Conservation (phyloP, 257 asterid genomes). For the Eucommia ulmoides region DNA sequence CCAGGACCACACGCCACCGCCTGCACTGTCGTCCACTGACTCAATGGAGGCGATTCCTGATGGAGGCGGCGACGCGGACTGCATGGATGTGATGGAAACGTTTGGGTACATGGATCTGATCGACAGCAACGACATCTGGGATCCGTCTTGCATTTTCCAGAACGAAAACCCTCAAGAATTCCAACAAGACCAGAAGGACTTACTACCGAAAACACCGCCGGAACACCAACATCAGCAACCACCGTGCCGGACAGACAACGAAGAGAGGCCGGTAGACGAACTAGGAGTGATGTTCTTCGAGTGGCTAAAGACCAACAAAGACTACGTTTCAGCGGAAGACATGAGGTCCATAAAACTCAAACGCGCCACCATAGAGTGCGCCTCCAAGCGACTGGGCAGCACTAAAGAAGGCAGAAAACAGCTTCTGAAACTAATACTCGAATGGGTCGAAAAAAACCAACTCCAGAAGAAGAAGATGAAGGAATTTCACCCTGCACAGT, state of each 20-base stretch:
- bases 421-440: slow-evolving; percentile 59
- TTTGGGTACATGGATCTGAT: slow-evolving; percentile 66
- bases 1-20: slow-evolving; percentile 8
- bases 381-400: slow-evolving; percentile 58
- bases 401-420: slow-evolving; percentile 62
- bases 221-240: background rate
- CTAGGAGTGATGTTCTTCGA: slow-evolving; percentile 58
- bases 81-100: slow-evolving; percentile 51
- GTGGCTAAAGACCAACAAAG: slow-evolving; percentile 78
- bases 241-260: too few relatives aligned
- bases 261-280: slow-evolving; percentile 20
- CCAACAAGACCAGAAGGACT: slow-evolving; percentile 8
- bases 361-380: slow-evolving; percentile 70
- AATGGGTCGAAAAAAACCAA: slow-evolving; percentile 71
- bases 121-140: slow-evolving; percentile 57
- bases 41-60: slow-evolving; percentile 28
- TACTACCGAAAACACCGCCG: background rate
- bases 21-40: slow-evolving; percentile 34
- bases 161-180: slow-evolving; percentile 18
- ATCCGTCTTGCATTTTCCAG: slow-evolving; percentile 47
- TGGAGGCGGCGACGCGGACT: slow-evolving; percentile 19
- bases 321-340: slow-evolving; percentile 66
- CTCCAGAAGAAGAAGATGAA: slow-evolving; percentile 45
- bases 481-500: slow-evolving; percentile 8
- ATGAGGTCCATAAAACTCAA: slow-evolving; percentile 70